Evolutionary conservation across 2,329 filamentous ascomycete species (phyloP), one percentile per base, ranked within the genome.

Genomic region (Trichocomaceae sp.): DNA sequence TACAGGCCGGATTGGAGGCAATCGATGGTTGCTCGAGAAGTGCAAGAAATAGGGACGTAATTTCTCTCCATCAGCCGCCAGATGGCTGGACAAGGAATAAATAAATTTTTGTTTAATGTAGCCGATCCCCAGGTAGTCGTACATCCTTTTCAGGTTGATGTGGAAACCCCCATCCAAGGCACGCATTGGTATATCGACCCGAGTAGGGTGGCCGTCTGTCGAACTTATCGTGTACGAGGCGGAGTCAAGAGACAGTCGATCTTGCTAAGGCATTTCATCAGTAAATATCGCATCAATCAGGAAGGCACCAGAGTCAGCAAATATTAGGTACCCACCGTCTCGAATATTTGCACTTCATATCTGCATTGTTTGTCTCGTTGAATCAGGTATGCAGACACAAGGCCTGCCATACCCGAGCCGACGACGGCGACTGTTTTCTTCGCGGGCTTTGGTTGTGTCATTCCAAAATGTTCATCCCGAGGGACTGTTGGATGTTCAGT

Each of bases 151-250:
- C 50, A 84, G 66, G 58, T 83, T 80, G 47, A 66, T 63, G 61
- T 84, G 83, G 64, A 80, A 84, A 19, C 76, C 75, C 8, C 69
- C 74, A 10, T 75, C 74, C 57, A 80, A 78, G 7, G 73, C 75
- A 50, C 77, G 75, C 77, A 80, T 80, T 26, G 77, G 77, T 39
- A 79, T 62, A 63, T 79, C 77, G 15, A 49, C 35, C 15, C 47
- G 47, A 20, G n/a, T n/a, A n/a, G 22, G 23, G 12, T 35, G 15
- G 3, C 19, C 26, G 15, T 49, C 45, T 4, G 6, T n/a, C 12
- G n/a, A 59, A 26, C 63, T 59, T 35, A 75, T 61, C 7, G 71
- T 72, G 33, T 74, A 56, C 1, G 75, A 78, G 33, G 72, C 74
- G 9, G 74, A 72, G 57, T 76, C 73, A 37, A 79, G 66, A 9